Percentiles rank a stretch among this genome's conserved stretches.
Conservation (phyloP, 805 yeast species). For the Starmerella tilneyi region DNA sequence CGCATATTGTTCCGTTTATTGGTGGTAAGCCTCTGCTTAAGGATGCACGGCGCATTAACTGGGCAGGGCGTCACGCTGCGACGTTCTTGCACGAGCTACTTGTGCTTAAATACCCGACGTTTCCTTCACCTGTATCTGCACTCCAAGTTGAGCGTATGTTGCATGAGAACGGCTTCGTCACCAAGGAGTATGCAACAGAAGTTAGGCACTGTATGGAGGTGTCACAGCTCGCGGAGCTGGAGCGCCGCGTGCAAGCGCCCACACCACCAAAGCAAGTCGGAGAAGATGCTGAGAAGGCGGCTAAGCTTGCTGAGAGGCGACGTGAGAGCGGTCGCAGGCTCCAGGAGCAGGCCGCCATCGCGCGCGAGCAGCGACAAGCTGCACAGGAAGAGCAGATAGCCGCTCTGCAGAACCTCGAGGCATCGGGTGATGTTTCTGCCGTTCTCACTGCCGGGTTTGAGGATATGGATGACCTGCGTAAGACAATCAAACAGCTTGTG, state of each 20-base stretch:
- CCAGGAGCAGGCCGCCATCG: conserved; percentile 86
- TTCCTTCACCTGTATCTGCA: conserved; percentile 61
- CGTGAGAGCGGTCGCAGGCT: conserved; percentile 76
- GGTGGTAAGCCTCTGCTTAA: conserved; percentile 55
- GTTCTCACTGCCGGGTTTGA: conserved; percentile 46
- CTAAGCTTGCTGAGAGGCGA: conserved; percentile 71
- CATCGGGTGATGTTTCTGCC: conserved; percentile 67
- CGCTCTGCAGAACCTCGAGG: conserved; percentile 47
- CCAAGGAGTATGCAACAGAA: conserved; percentile 57
- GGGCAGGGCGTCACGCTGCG: conserved; percentile 77
- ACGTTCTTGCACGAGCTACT: conserved; percentile 54
- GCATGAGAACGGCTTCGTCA: conserved; percentile 68
- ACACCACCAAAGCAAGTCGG: conserved; percentile 45
- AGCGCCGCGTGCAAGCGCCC: conserved; percentile 75
- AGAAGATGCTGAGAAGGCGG: conserved; percentile 57
- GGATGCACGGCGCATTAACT: conserved; percentile 70
- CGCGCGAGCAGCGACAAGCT: conserved; percentile 72
- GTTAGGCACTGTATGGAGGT: conserved; percentile 46
- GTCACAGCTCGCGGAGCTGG: conserved; percentile 55
- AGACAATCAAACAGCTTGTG: conserved; percentile 37
- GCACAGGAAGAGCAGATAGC: conserved; percentile 73
- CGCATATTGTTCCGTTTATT: conserved; percentile 72
- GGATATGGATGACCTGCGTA: conserved; percentile 50
- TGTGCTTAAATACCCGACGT: conserved; percentile 78
- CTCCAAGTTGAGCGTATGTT: conserved; percentile 59